Conservation (phyloP, 164 flowering plant genomes). For the Tetrastigma voinierianum region DNA sequence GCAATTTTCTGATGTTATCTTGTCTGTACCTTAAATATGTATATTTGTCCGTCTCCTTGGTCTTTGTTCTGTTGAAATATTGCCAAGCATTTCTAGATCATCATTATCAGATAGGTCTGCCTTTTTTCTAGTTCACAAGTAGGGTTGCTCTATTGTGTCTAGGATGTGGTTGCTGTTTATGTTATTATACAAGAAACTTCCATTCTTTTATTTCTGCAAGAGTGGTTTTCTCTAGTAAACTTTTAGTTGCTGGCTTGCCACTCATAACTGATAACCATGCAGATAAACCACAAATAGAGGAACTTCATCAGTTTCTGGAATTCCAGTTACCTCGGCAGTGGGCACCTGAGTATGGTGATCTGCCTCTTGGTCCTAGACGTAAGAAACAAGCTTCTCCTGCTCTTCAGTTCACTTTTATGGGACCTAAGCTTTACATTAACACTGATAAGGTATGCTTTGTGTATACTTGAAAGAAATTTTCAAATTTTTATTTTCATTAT, state of each 20-base stretch:
- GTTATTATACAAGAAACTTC: neutral
- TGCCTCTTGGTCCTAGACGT: slow-evolving; percentile 63
- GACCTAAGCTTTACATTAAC: slow-evolving; percentile 79
- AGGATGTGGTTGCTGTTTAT: no score
- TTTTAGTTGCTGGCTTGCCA: neutral
- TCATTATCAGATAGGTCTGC: no score
- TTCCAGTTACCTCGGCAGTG: slow-evolving; percentile 91
- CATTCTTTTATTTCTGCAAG: neutral
- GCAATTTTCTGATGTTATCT: no score
- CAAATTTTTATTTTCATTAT: neutral
- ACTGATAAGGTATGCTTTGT: slow-evolving; percentile 46
- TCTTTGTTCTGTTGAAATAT: no score
- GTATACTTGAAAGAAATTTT: neutral
- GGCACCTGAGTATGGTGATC: slow-evolving; percentile 86
- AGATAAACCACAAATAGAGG: slow-evolving; percentile 91
- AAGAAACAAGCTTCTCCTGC: slow-evolving; percentile 59
- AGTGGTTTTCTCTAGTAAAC: neutral
- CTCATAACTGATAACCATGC: slow-evolving; percentile 20
- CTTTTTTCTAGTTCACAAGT: no score
- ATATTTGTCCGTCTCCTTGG: no score
- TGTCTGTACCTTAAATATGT: no score
- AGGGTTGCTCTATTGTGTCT: no score
- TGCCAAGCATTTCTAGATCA: no score
- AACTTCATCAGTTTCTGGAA: slow-evolving; percentile 79
- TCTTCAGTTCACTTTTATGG: slow-evolving; percentile 71